Evolutionary conservation across 192 early-diverging fungal genomes (phyloP).

Genomic region (Jimgerdemannia flammicorona): DNA sequence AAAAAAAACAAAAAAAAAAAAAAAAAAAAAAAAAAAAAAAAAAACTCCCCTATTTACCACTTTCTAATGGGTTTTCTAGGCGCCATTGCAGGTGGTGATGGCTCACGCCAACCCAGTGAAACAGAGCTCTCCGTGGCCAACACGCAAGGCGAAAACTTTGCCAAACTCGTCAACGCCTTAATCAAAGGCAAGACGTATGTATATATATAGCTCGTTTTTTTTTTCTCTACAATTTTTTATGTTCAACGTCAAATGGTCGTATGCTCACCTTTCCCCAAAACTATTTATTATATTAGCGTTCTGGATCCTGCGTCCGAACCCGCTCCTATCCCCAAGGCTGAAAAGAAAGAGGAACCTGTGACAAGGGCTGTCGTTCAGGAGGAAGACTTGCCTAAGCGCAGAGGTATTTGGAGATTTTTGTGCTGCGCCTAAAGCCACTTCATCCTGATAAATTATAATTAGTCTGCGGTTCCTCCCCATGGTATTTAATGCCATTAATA

Average conservation of each 20-base stretch:
- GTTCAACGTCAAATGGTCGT: not conserved
- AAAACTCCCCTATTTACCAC: no score
- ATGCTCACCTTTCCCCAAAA: not conserved
- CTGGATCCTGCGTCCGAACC: no score
- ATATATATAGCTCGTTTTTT: not conserved
- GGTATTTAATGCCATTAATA: no score
- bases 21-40: no score
- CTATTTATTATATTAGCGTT: not conserved
- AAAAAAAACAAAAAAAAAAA: no score
- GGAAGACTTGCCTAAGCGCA: not conserved
- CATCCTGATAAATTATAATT: no score
- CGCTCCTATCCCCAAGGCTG: not conserved
- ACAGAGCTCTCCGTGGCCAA: conserved; percentile 59
- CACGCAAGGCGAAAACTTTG: conserved; percentile 57
- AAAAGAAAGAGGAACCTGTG: no score
- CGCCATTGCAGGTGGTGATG: conserved; percentile 47
- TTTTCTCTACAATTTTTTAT: not conserved
- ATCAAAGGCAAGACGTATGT: conserved; percentile 12
- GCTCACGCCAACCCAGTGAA: conserved; percentile 52
- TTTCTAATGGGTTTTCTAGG: not conserved
- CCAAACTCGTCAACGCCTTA: conserved; percentile 36
- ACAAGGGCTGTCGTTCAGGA: not conserved
- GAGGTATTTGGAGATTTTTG: not conserved
- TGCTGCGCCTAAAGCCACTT: not conserved
- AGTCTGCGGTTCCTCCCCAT: no score